Evolutionary conservation across 805 yeast species (phyloP), one percentile per base, ranked within the genome.

Genomic region (Ogataea methanolica): DNA sequence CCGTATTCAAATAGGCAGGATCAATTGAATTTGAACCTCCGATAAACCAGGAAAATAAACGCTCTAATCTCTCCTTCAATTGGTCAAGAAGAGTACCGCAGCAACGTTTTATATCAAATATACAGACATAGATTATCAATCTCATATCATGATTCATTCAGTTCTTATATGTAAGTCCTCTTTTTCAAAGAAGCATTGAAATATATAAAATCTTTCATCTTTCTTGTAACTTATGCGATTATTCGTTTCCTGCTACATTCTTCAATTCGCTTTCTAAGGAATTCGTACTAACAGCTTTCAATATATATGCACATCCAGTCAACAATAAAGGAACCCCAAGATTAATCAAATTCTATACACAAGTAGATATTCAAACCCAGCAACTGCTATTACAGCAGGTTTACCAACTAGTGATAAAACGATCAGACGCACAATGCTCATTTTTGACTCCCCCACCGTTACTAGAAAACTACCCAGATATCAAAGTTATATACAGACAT

Each of bases 311-410:
- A 26, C 31, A 39, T 44, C 49, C 46, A 84, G 92, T 94, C 67
- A 92, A 92, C 68, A 90, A 86, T 55, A 86, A 86, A 58, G 96
- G 97, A 2, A 77, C 87, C 41, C 97, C 98, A 1, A 78, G 99
- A 47, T 71, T 94, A 41, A 80, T 87, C 65, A 90, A 90, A 66
- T 94, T 92, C 70, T 94, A 94, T 65, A 88, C 96, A 0, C 95
- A 96, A 2, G 86, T 92, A 17, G 96, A 91, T 51, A 74, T 89
- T 14, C 80, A 81, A 37, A 87, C 95, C 15, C 98, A 94, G 60
- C 82, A 84, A 54, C 69, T 85, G 35, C 75, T 92, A 23, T 72
- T 92, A 17, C 82, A 84, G 52, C 97, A 94, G 59, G 92, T 92
- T 1, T 82, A 84, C 66, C 87, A 82, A 48, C 71, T 90, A 42